Percentiles rank a stretch among this genome's conserved stretches.
Evolutionary conservation across 2,329 filamentous ascomycete genomes (phyloP).

Genomic region (Cryphonectria radicalis): DNA sequence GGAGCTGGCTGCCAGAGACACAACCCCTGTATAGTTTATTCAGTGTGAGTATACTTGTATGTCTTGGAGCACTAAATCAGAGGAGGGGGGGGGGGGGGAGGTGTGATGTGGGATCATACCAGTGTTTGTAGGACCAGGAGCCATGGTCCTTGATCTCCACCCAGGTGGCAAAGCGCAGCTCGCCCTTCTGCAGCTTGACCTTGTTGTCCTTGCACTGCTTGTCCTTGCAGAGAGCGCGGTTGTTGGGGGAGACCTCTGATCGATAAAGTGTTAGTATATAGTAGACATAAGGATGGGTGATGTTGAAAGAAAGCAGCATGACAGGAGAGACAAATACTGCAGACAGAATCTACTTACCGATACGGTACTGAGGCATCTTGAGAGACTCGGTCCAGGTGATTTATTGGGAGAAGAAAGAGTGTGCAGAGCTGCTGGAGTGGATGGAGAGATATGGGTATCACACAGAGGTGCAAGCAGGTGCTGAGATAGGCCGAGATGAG

Average conservation of each 20-base stretch:
- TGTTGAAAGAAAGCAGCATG: not conserved
- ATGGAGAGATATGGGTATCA: slow-evolving; percentile 4
- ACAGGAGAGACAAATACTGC: not conserved
- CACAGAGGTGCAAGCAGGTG: not conserved
- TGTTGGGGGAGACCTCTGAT: slow-evolving; percentile 71
- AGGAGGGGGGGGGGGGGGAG: no score
- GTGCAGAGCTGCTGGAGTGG: not conserved
- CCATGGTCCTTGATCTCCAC: slow-evolving; percentile 65
- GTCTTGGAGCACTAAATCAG: not conserved
- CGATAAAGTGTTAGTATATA: slow-evolving; percentile 12
- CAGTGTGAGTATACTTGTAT: not conserved
- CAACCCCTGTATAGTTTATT: slow-evolving; percentile 71
- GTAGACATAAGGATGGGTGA: not conserved
- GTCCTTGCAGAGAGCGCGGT: slow-evolving; percentile 76
- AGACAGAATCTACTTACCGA: slow-evolving; percentile 44
- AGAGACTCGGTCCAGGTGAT: not conserved
- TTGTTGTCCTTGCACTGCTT: slow-evolving; percentile 71
- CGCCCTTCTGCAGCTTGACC: slow-evolving; percentile 77
- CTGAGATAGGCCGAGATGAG: no score
- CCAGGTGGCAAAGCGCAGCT: slow-evolving; percentile 77
- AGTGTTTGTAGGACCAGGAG: slow-evolving; percentile 82
- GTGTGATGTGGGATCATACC: slow-evolving; percentile 57
- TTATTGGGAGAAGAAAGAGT: not conserved
- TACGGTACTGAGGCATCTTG: slow-evolving; percentile 52
- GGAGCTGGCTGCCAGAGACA: slow-evolving; percentile 75